A percentile compares a stretch with the other conserved stretches of the same genome.
These are phyloP conservation scores for Alisma plantagoaquatica DNA, from an alignment of 106 monocot species.

Conservation along the genomic window DNA sequence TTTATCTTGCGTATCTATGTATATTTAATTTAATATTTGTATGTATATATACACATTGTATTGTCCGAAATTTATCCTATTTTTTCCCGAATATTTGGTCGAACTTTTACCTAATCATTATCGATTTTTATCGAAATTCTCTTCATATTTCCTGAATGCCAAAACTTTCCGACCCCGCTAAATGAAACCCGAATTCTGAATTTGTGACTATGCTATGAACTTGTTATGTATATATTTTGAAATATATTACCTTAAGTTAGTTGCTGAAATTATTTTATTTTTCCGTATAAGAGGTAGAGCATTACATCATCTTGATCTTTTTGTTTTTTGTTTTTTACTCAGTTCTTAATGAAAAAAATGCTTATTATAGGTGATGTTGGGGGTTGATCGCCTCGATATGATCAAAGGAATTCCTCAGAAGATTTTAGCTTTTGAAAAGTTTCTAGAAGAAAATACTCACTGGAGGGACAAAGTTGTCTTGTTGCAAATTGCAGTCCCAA, in stretches of 20 bases:
- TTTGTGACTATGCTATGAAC: too few species aligned
- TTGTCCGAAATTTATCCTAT: too few species aligned
- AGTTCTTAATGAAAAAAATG: too few species aligned
- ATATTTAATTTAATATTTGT: too few species aligned
- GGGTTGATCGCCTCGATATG: constrained; percentile 92
- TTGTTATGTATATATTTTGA: background rate
- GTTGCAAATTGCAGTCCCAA: constrained; percentile 91
- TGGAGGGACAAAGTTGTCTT: constrained; percentile 90
- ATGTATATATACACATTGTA: too few species aligned
- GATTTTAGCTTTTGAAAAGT: constrained; percentile 93
- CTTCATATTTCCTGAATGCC: too few species aligned
- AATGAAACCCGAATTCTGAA: too few species aligned
- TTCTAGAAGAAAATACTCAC: constrained; percentile 68
- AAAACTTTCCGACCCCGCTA: too few species aligned
- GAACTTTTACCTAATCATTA: too few species aligned
- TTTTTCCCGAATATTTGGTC: too few species aligned
- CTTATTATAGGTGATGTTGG: constrained; percentile 69
- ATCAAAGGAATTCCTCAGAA: constrained; percentile 97
- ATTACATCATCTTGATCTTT: background rate
- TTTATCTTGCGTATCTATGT: too few species aligned
- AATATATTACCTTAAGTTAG: background rate
- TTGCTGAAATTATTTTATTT: background rate
- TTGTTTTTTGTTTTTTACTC: background rate
- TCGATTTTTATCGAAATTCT: too few species aligned
- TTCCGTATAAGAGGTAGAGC: background rate